Evolutionary conservation across 2,329 filamentous ascomycete species (phyloP), one percentile per base, ranked within the genome.

Genomic region (Penicillium sp.): DNA sequence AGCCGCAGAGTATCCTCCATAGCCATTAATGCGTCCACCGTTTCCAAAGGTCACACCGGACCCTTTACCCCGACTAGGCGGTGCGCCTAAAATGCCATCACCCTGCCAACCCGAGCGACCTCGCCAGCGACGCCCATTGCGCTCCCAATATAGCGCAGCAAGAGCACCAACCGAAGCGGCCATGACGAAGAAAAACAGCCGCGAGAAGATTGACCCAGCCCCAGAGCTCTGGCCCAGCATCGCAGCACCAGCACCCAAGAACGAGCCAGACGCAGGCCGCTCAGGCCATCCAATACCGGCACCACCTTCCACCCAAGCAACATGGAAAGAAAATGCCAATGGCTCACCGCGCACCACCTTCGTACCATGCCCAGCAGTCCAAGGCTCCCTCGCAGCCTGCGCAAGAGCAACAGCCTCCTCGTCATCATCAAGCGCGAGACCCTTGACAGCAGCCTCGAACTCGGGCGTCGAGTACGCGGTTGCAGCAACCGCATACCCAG

Each of bases 331-430:
- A 59, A 97, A 75, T 0, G 88, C 86, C 49, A 97, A 70, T 4
- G 87, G 81, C 69, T 97, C 91, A 10, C 92, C 91, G 56, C 96
- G 95, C 28, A 96, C 82, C 42, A 96, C 80, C 61, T 84, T 84
- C 0, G 76, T 75, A 4, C 73, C 78, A 74, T 71, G 78, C 43
- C 64, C 77, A 43, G 69, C 74, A 40, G 74, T 72, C 57, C 74
- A 75, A 3, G 74, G 60, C 45, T 78, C 40, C 72, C 63, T 67
- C 75, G 62, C 76, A 62, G 53, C 76, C 48, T 65, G 62, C 10
- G 61, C 56, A 42, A 71, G 61, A 27, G 58, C 74, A 10, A 77
- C 77, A 9, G 75, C 72, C 63, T 80, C 77, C 37, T 62, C 58
- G 31, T 66, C 61, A n/a, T 52, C 58, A 4, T 58, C 57, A 3